Evolutionary conservation across 148 eudicot species (phyloP).

Genomic region (Spergularia bocconei): DNA sequence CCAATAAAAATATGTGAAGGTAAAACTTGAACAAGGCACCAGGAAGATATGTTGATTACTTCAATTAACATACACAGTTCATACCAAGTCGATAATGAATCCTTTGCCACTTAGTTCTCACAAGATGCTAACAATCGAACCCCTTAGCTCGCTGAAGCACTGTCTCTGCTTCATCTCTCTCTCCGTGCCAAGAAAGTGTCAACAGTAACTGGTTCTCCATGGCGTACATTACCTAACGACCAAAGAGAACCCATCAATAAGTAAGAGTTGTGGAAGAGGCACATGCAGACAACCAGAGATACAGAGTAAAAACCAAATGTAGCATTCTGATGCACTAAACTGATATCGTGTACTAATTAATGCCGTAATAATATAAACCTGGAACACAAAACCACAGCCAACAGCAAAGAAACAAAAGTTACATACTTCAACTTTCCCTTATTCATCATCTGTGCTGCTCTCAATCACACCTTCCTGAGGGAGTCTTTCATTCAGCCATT

Average conservation of each 20-base stretch:
- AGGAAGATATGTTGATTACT: background rate
- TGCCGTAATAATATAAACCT: too few species aligned
- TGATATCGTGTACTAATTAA: background rate
- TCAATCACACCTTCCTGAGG: conserved; percentile 49
- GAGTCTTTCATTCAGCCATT: conserved; percentile 88
- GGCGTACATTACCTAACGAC: conserved; percentile 76
- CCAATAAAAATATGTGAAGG: too few species aligned
- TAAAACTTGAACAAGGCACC: background rate
- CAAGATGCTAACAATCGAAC: conserved; percentile 25
- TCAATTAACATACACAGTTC: background rate
- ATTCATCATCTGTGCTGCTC: conserved; percentile 45
- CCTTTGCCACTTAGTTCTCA: background rate
- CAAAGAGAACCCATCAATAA: conserved; percentile 18
- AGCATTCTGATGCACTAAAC: background rate
- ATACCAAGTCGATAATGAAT: background rate
- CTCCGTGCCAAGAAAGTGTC: conserved; percentile 93
- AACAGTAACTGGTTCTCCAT: conserved; percentile 97
- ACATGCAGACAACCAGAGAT: background rate
- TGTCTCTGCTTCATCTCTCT: conserved; percentile 93
- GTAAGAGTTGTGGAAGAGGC: background rate
- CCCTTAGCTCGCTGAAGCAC: conserved; percentile 97
- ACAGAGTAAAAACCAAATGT: too few species aligned
- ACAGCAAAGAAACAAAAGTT: background rate
- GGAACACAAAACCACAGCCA: background rate
- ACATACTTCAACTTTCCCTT: conserved; percentile 75